These are phyloP conservation scores for Ashbya aceris DNA, from an alignment of 1,139 yeast genomes.

Conservation along the genomic window DNA sequence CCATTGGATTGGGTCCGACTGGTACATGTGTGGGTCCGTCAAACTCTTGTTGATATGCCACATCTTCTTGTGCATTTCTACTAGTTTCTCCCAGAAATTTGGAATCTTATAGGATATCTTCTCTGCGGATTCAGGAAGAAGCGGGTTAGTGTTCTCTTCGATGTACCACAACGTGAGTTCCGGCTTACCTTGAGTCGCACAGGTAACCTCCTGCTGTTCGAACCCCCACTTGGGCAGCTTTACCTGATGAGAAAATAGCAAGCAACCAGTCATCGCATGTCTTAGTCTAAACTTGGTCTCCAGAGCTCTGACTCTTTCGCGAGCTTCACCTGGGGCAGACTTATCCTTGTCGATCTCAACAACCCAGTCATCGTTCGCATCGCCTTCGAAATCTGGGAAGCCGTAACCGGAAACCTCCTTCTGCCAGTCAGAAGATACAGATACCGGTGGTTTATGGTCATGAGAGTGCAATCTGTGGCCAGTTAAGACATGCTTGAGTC, in stretches of 20 bases:
- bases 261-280: slow-evolving; percentile 86
- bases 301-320: slow-evolving; percentile 59
- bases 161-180: slow-evolving; percentile 79
- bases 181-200: slow-evolving; percentile 74
- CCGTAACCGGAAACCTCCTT: slow-evolving; percentile 93
- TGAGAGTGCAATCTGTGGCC: slow-evolving; percentile 88
- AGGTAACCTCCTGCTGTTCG: slow-evolving; percentile 93
- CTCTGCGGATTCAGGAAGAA: slow-evolving; percentile 39
- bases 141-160: slow-evolving; percentile 59
- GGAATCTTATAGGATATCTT: slow-evolving; percentile 54
- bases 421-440: slow-evolving; percentile 84
- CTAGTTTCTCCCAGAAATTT: slow-evolving; percentile 57
- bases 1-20: slow-evolving; percentile 85
- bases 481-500: slow-evolving; percentile 63
- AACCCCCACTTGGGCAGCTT: slow-evolving; percentile 94
- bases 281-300: slow-evolving; percentile 77
- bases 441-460: slow-evolving; percentile 88
- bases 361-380: slow-evolving; percentile 89
- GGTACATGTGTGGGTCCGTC: slow-evolving; percentile 79
- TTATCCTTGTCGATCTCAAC: slow-evolving; percentile 69
- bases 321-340: slow-evolving; percentile 51
- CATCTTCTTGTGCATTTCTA: slow-evolving; percentile 80
- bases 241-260: slow-evolving; percentile 75
- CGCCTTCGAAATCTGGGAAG: slow-evolving; percentile 82
- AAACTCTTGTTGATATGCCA: slow-evolving; percentile 84